Base-by-base conservation (phyloP, 106 monocot genomes). In the Cymbidium sinense region DNA sequence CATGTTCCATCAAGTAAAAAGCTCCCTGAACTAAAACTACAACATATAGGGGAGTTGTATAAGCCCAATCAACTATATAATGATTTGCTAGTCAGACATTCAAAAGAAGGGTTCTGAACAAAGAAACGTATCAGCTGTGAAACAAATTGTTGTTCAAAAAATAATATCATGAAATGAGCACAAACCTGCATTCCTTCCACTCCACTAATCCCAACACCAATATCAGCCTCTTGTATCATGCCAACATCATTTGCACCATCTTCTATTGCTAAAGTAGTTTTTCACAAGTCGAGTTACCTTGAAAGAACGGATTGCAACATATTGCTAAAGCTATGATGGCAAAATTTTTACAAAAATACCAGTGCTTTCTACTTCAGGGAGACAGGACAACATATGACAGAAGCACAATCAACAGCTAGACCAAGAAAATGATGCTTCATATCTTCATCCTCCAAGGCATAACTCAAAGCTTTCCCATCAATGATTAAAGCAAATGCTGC, bases 241-340 rank as follows among this genome's bases (percentile, higher is more conserved):
- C 95, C 95, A 29, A 95, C 95, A 82, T 95, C 95, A 85, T 95
- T 95, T 54, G 95, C 95, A 73, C 95, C 95, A 87, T 95, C 95
- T 77, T 92, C 95, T 29, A 95, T 84, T 75, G 92, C 95, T 54
- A 95, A 78, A 51, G 90, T 93, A 71, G 90, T 92, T 81, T 90
- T 88, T 15, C 92, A 86, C 11, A 83, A 90, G 72, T 92, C 95
- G 81, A n/a, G n/a, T n/a, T n/a, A n/a, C n/a, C n/a, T n/a, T n/a
- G n/a, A n/a, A n/a, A n/a, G n/a, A n/a, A n/a, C 84, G 9, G 31
- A 80, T 50, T 15, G 30, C 34, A 71, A 17, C 39, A 76, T 29
- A 76, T 13, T 50, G 6, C 4, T n/a, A 30, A 67, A 31, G 5
- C 29, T 13, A 43, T 11, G 21, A 15, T 5, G 21, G 33, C 33